Evolutionary conservation across 495 filamentous ascomycete genomes (phyloP).

Genomic region (Cladorrhinum samala): DNA sequence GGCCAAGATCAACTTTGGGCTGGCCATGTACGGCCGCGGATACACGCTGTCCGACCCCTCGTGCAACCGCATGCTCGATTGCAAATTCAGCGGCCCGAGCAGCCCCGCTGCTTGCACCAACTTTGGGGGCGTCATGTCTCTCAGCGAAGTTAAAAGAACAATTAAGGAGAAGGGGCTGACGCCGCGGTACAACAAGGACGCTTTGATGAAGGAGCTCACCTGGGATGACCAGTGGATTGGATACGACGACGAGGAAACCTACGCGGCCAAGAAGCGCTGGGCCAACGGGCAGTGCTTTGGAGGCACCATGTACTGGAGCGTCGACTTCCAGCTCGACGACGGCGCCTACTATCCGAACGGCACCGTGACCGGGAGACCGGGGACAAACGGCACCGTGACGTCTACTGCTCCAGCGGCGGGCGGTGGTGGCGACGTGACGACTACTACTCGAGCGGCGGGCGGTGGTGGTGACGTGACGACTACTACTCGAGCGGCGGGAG

Average conservation of each 20-base stretch:
- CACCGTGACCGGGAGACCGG: too few species aligned
- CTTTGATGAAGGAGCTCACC: conserved; percentile 28
- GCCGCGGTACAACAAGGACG: not conserved
- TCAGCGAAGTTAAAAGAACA: conserved; percentile 20
- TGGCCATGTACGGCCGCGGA: conserved; percentile 36
- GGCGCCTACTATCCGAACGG: too few species aligned
- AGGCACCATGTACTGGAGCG: conserved; percentile 33
- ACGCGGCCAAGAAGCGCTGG: conserved; percentile 17
- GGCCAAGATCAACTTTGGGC: conserved; percentile 33
- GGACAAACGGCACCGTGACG: too few species aligned
- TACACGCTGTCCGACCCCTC: conserved; percentile 32
- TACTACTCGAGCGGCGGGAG: too few species aligned
- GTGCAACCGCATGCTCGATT: conserved; percentile 29
- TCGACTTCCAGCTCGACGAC: conserved; percentile 34
- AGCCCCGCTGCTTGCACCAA: conserved; percentile 28
- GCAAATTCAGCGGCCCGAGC: conserved; percentile 22
- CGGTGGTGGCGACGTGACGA: too few species aligned
- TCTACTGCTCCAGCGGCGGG: too few species aligned
- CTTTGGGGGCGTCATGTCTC: conserved; percentile 24
- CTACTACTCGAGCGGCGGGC: too few species aligned
- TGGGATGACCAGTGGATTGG: conserved; percentile 31
- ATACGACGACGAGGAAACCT: conserved; percentile 29
- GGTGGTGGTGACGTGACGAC: too few species aligned
- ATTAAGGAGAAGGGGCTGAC: conserved; percentile 7
- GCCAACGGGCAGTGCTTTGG: conserved; percentile 26